Percentiles rank a stretch among this genome's conserved stretches.
Conservation (phyloP, 2,329 filamentous ascomycete species). For the Cadophora malorum region DNA sequence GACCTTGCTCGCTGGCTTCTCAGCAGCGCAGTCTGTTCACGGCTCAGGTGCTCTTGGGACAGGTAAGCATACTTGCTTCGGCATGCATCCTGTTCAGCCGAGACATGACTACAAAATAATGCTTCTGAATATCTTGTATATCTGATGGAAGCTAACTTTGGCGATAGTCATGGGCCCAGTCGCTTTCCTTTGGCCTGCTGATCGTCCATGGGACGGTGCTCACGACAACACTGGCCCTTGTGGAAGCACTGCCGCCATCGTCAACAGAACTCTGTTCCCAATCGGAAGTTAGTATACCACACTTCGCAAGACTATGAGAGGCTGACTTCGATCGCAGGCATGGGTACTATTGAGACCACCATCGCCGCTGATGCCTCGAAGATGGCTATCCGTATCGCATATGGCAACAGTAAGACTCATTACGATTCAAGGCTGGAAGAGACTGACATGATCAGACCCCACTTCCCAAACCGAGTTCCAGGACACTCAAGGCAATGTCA, state of each 20-base stretch:
- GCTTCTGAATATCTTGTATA: neutral
- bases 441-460: constrained; percentile 45
- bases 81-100: too few relatives aligned
- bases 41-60: constrained; percentile 31
- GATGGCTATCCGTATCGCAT: constrained; percentile 60
- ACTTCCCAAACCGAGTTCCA: constrained; percentile 52
- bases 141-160: neutral
- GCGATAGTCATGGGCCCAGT: constrained; percentile 55
- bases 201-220: constrained; percentile 60
- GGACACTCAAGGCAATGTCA: constrained; percentile 46
- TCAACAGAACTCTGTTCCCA: constrained; percentile 62
- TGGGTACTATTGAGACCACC: constrained; percentile 60
- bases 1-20: constrained; percentile 17
- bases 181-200: constrained; percentile 65
- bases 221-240: constrained; percentile 64
- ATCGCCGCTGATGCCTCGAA: constrained; percentile 63
- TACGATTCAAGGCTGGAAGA: neutral
- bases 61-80: neutral
- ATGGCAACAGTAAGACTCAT: constrained; percentile 52
- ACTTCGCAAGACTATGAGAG: neutral
- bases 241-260: constrained; percentile 55
- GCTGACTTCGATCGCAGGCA: constrained; percentile 48
- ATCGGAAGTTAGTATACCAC: constrained; percentile 53
- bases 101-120: neutral
- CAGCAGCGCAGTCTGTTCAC: constrained; percentile 19